These are phyloP conservation scores for Globomyces pollinis-pini DNA, from an alignment of 192 early-diverging fungal genomes.

Conservation along the genomic window DNA sequence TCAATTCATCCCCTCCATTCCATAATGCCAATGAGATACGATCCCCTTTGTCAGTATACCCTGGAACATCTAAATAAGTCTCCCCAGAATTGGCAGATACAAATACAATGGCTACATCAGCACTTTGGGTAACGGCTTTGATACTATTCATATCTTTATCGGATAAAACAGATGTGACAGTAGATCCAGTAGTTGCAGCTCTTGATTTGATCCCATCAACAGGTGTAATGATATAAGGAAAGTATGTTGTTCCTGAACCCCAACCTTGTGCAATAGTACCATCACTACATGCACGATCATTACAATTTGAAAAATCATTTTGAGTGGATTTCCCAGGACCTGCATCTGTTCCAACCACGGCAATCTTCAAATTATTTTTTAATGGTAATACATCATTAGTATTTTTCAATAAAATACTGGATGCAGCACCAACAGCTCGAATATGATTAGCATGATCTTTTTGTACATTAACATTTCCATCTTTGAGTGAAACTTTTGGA, in stretches of 20 bases:
- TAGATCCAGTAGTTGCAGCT: conserved; percentile 6
- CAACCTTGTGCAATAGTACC: conserved; percentile 40
- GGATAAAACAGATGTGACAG: conserved; percentile 7
- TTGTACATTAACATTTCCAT: conserved; percentile 25
- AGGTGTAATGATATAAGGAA: conserved; percentile 36
- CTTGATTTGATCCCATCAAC: conserved; percentile 18
- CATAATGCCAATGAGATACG: conserved; percentile 47
- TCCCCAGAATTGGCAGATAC: conserved; percentile 36
- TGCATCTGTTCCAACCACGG: conserved; percentile 36
- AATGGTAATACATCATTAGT: conserved; percentile 24
- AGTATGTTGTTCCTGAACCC: conserved; percentile 43
- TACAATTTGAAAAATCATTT: conserved; percentile 7
- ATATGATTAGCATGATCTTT: conserved; percentile 29
- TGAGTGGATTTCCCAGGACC: conserved; percentile 15
- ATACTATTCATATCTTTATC: conserved; percentile 15
- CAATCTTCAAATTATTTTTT: conserved; percentile 17
- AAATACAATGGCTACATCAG: conserved; percentile 33
- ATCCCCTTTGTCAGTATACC: conserved; percentile 52
- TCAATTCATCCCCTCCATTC: conserved; percentile 47
- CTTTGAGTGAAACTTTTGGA: conserved; percentile 29
- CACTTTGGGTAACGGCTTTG: neutral
- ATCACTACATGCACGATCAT: conserved; percentile 18
- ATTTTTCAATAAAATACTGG: conserved; percentile 43
- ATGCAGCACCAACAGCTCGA: conserved; percentile 38
- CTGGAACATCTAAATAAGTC: conserved; percentile 42